These are phyloP conservation scores for Yamadazyma akitaensis DNA, from an alignment of 805 yeast genomes.

Conservation along the genomic window DNA sequence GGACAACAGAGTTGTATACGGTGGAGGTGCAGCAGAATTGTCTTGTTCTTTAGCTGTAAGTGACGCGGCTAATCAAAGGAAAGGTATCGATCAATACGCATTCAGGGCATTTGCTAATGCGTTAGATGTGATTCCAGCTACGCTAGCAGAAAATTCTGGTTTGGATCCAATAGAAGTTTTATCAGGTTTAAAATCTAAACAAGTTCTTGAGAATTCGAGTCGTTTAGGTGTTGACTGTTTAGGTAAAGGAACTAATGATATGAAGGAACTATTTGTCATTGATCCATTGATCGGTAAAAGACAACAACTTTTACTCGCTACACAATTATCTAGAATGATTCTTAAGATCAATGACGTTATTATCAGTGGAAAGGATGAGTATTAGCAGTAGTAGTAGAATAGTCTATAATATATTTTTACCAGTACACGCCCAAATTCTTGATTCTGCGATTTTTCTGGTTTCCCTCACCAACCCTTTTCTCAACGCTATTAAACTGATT, in stretches of 20 bases:
- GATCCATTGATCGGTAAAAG: slow-evolving; percentile 97
- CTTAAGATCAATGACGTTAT: slow-evolving; percentile 95
- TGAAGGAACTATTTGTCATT: slow-evolving; percentile 91
- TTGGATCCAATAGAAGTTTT: slow-evolving; percentile 89
- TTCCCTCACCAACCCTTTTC: slow-evolving; percentile 4
- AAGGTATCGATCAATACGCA: slow-evolving; percentile 96
- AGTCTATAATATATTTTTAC: neutral
- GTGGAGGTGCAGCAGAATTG: slow-evolving; percentile 98
- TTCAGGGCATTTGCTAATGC: slow-evolving; percentile 94
- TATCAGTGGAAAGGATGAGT: slow-evolving; percentile 79
- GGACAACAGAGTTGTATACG: slow-evolving; percentile 94
- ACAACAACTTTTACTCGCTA: slow-evolving; percentile 92
- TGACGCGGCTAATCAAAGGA: slow-evolving; percentile 87
- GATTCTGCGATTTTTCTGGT: neutral
- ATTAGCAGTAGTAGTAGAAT: slow-evolving; percentile 26
- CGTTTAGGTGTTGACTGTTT: slow-evolving; percentile 91
- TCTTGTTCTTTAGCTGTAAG: slow-evolving; percentile 88
- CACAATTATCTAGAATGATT: slow-evolving; percentile 97
- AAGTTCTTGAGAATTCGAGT: slow-evolving; percentile 67
- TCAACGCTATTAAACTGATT: neutral
- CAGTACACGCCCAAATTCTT: neutral
- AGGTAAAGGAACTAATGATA: slow-evolving; percentile 82
- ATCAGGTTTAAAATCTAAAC: slow-evolving; percentile 78
- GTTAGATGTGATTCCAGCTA: slow-evolving; percentile 87
- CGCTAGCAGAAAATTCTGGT: slow-evolving; percentile 96